Conservation (phyloP, 2,329 filamentous ascomycete genomes). For the Trichophyton rubrum region DNA sequence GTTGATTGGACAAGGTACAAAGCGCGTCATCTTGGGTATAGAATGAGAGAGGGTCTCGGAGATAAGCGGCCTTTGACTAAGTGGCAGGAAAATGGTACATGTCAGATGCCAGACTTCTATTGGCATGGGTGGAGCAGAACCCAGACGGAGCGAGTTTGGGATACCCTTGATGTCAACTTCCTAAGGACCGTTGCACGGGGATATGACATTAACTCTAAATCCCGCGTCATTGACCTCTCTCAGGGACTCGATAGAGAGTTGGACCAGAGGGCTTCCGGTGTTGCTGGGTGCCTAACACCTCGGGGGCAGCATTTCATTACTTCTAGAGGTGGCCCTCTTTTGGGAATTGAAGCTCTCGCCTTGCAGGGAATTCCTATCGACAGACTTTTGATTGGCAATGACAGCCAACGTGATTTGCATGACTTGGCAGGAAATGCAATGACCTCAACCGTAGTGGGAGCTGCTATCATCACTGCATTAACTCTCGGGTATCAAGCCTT, state of each 20-base stretch:
- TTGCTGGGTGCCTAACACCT: slow-evolving; percentile 57
- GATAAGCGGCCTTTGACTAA: slow-evolving; percentile 45
- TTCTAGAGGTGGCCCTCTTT: slow-evolving; percentile 47
- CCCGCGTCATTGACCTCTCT: slow-evolving; percentile 48
- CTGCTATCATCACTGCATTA: slow-evolving; percentile 48
- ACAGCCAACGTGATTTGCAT: slow-evolving; percentile 50
- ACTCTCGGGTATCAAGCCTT: slow-evolving; percentile 30
- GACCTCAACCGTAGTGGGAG: slow-evolving; percentile 59
- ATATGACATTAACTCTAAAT: slow-evolving; percentile 49
- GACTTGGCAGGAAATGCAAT: slow-evolving; percentile 71
- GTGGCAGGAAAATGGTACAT: slow-evolving; percentile 45
- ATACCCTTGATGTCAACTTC: slow-evolving; percentile 52
- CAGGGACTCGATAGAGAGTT: slow-evolving; percentile 57
- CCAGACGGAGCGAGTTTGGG: slow-evolving; percentile 49
- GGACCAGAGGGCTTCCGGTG: slow-evolving; percentile 40
- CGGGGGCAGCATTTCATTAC: slow-evolving; percentile 49
- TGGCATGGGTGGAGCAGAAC: slow-evolving; percentile 39
- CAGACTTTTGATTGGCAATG: slow-evolving; percentile 50
- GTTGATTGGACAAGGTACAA: slow-evolving; percentile 37
- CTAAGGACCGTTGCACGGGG: slow-evolving; percentile 38
- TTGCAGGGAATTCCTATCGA: slow-evolving; percentile 58
- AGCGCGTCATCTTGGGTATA: slow-evolving; percentile 46
- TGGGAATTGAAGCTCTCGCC: slow-evolving; percentile 49
- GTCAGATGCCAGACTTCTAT: slow-evolving; percentile 44
- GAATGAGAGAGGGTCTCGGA: slow-evolving; percentile 41